Evolutionary conservation across 2,329 filamentous ascomycete species (phyloP), one percentile per base, ranked within the genome.

Genomic region (Fusarium miscanthi): DNA sequence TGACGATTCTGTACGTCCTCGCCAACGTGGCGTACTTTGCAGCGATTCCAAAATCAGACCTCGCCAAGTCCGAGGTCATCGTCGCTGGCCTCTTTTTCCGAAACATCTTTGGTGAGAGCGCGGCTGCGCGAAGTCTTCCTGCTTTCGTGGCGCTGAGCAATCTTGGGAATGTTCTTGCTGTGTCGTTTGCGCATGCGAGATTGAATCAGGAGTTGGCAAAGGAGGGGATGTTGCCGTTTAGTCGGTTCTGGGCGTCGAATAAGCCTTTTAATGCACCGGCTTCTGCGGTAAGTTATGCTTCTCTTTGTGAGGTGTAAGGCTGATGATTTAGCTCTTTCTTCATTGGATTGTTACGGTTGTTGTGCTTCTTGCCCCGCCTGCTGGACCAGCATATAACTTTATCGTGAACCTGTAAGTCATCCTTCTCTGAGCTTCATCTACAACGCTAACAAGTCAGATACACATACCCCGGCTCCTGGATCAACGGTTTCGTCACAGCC

Each of bases 321-420:
- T 78, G 40, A 78, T 43, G 14, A 13, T 17, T 2, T 30, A 86
- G 79, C 81, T 90, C 13, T 88, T 92, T 73, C 84, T 92, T 25
- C 91, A 93, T 78, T 93, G 89, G 87, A 76, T 91, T 21, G 85
- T 92, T 6, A 91, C 90, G 0, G 84, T 91, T 63, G 85, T 93
- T 48, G 85, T 93, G 17, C 86, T 93, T 37, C 79, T 92, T 7
- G 91, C 90, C 0, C 91, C 91, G 3, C 91, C 91, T 0, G 87
- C 90, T 0, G 91, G 91, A 0, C 87, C 90, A 21, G 90, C 91
- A 0, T 93, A 93, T 79, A 91, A 90, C 80, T 93, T 93, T 75
- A 86, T 91, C 43, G 84, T 89, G 54, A 87, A 89, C 69, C 78
- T 91, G 51, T 87, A 48, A 0, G 66, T 60, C 0, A 23, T 1